Base-by-base conservation (phyloP, 768 basidiomycete species). In the Naematelia encephala region DNA sequence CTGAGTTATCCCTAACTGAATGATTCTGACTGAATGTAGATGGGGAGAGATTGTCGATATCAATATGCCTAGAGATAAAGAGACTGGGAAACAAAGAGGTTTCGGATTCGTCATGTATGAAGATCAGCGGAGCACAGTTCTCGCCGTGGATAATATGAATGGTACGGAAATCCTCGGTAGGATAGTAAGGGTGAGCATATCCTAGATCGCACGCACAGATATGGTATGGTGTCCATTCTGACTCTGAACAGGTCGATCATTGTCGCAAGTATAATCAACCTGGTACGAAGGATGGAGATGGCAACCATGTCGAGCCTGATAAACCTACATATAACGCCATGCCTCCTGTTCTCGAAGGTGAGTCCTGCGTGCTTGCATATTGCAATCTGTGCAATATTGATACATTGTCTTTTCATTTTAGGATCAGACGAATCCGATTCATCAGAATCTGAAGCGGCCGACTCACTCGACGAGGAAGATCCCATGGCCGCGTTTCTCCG, bases 31-130 rank as follows among this genome's bases (percentile, higher is more conserved):
- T 61, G 22, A 47, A 23, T 53, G 14, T 65, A 97, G 93, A 78
- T 97, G 89, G 79, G 94, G 94, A n/a, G 94, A 98, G 72, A 83
- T 97, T 29, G 87, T 91, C 81, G 91, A 99, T 70, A 80, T 97
- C 59, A 92, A 98, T 74, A 82, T 99, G 78, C 93, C 96, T 26
- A 84, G 93, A 50, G 91, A 96, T 80, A 93, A 92, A 73, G 82
- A 87, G 55, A 94, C 94, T 0, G 91, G 91, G 23, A 93, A 94
- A 73, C 82, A 87, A 0, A 86, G 80, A 70, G 96, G 96, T 1
- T 99, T 98, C 75, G 93, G 85, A 8, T 99, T 97, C 80, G 81
- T 98, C 63, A 97, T 98, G 96, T 99, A 98, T 77, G 91, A 94
- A 78, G 92, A 99, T 77, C 96, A 99, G 79, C 84, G 91, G 49